Conservation (phyloP, 148 eudicot genomes). For the Arctostaphylos glauca region DNA sequence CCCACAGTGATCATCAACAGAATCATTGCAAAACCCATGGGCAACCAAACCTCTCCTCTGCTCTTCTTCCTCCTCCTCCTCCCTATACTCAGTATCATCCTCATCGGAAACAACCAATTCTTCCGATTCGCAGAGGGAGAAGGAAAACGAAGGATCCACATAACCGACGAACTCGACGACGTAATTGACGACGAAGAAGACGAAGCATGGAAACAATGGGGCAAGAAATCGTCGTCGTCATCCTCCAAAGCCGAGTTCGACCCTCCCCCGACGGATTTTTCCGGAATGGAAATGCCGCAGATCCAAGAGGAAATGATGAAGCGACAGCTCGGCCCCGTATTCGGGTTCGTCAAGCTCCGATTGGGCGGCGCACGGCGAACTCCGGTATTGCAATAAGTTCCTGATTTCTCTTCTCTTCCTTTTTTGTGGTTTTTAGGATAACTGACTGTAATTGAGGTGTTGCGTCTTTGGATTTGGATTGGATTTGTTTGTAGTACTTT, state of each 20-base stretch:
- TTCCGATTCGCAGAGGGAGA: slow-evolving; percentile 40
- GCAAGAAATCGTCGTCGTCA: slow-evolving; percentile 34
- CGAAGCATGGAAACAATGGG: slow-evolving; percentile 81
- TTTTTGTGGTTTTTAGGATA: neutral
- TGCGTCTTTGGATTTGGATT: neutral
- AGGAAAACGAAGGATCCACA: slow-evolving; percentile 50
- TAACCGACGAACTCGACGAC: slow-evolving; percentile 82
- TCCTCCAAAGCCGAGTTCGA: slow-evolving; percentile 34
- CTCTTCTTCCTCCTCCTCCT: slow-evolving; percentile 10
- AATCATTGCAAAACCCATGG: too few relatives aligned
- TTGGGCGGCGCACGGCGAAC: slow-evolving; percentile 53
- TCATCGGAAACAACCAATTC: slow-evolving; percentile 15
- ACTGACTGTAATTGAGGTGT: too few relatives aligned
- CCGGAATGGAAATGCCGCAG: slow-evolving; percentile 41
- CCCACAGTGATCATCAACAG: too few relatives aligned
- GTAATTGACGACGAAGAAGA: slow-evolving; percentile 90
- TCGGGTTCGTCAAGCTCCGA: slow-evolving; percentile 85
- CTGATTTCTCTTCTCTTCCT: neutral
- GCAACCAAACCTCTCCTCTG: too few relatives aligned
- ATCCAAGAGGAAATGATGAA: slow-evolving; percentile 65
- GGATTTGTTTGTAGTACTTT: neutral
- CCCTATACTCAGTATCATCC: slow-evolving; percentile 30
- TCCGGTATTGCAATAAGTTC: slow-evolving; percentile 37
- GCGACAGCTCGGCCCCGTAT: slow-evolving; percentile 56
- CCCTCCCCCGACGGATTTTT: slow-evolving; percentile 57